Evolutionary conservation across 2,329 filamentous ascomycete species (phyloP), one percentile per base, ranked within the genome.

Genomic region (Bisporella sp.): DNA sequence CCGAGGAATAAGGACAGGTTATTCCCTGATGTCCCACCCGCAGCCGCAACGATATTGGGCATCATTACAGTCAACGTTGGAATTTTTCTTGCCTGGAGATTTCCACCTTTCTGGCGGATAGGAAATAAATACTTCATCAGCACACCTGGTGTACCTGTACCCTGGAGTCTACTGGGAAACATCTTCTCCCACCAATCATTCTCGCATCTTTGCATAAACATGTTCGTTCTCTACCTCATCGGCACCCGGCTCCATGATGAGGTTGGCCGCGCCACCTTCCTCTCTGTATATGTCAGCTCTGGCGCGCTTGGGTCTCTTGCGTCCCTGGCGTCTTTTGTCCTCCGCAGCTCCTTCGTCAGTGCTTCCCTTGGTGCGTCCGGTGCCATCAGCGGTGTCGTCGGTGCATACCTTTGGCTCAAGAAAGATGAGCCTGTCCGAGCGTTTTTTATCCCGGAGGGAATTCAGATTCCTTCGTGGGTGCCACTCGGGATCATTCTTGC

Each of bases 81-180:
- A 39, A 69, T 84, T 8, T 83, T 75, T 57, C 50, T 74, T 29
- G 68, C 74, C 31, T 89, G 85, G 83, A 77, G 76, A 57, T 57
- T 81, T 8, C 84, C 85, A 44, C 79, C 80, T 1, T 59, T 82
- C 31, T 92, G 85, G 83, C 67, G 70, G 9, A 47, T 81, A 12
- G 68, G 89, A 57, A 91, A 89, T 68, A 78, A 73, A 55, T 85
- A 85, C 69, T 82, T 88, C 68, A 71, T 86, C 40, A 66, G 84
- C 35, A 71, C 82, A 6, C 75, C 84, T 5, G 84, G 80, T 5
- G 81, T 81, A 47, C 85, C 87, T 6, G 76, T 76, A 54, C 76
- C 85, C 4, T 51, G 80, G 21, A 76, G 78, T 55, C 66, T 87
- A 54, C 61, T 92, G 31, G 79, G 80, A 33, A 79, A 80, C 57